phyloP scores from a whole-genome alignment of 495 filamentous ascomycete genomes.

The Thozetella sp. region DNA sequence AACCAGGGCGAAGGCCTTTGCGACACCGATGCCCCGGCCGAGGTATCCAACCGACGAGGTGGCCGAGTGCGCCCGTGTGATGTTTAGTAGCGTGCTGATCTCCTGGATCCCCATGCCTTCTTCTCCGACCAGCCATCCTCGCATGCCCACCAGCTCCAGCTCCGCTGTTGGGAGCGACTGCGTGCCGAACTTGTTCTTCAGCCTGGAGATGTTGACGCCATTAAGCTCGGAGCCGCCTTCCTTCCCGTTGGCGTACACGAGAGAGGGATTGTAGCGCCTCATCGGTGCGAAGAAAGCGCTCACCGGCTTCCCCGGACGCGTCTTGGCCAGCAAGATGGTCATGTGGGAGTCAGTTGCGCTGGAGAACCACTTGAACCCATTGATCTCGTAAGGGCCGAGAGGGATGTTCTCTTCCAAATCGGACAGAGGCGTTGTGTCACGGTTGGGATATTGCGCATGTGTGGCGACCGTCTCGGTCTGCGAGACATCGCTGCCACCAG shows the following conservation, averaged over 20 bases:
- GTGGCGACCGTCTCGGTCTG: slow-evolving; percentile 66
- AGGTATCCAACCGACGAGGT: slow-evolving; percentile 57
- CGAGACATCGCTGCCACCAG: not conserved
- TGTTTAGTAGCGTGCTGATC: slow-evolving; percentile 67
- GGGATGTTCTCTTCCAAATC: slow-evolving; percentile 32
- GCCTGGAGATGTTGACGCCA: slow-evolving; percentile 65
- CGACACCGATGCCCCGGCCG: slow-evolving; percentile 63
- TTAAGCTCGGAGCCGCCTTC: slow-evolving; percentile 54
- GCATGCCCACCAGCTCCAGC: slow-evolving; percentile 59
- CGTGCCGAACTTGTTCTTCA: slow-evolving; percentile 74
- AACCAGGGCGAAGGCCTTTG: slow-evolving; percentile 55
- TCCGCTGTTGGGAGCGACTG: slow-evolving; percentile 71
- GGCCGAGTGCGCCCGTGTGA: slow-evolving; percentile 68
- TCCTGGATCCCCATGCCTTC: slow-evolving; percentile 66
- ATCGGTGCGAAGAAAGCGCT: slow-evolving; percentile 71
- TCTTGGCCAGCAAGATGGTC: slow-evolving; percentile 71
- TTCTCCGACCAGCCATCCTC: slow-evolving; percentile 65
- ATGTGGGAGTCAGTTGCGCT: slow-evolving; percentile 73
- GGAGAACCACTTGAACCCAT: slow-evolving; percentile 80
- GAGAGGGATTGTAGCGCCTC: slow-evolving; percentile 38
- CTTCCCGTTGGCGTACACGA: slow-evolving; percentile 17
- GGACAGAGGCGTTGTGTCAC: slow-evolving; percentile 14
- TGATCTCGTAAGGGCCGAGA: slow-evolving; percentile 62
- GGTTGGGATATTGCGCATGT: slow-evolving; percentile 15
- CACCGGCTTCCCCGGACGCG: slow-evolving; percentile 48